These are phyloP conservation scores for Adansonia digitata DNA, from an alignment of 345 rosid genomes.

Conservation along the genomic window DNA sequence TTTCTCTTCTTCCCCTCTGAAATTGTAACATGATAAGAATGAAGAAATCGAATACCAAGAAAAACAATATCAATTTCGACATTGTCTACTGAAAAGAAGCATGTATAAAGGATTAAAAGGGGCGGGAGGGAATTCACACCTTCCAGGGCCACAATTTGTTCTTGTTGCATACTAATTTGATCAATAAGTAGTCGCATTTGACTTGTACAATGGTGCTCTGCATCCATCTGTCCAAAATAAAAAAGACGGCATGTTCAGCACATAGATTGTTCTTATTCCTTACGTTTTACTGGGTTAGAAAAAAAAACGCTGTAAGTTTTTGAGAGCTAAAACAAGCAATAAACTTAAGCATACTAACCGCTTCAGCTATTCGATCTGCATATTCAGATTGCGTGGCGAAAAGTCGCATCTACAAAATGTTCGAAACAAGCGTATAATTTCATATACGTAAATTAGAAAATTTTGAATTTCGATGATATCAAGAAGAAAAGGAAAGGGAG, in stretches of 20 bases:
- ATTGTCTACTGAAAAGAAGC: background rate
- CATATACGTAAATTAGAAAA: background rate
- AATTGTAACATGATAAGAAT: constrained; percentile 15
- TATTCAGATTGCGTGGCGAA: constrained; percentile 76
- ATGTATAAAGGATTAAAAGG: background rate
- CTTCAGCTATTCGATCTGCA: constrained; percentile 71
- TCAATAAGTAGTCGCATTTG: constrained; percentile 72
- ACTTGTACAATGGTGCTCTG: constrained; percentile 72
- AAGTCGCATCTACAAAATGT: constrained; percentile 53
- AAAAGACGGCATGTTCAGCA: background rate
- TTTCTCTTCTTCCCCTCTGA: constrained; percentile 60
- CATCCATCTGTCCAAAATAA: constrained; percentile 49
- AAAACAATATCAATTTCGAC: background rate
- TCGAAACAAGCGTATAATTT: background rate
- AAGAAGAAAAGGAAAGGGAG: background rate
- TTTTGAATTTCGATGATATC: background rate
- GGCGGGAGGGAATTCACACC: constrained; percentile 33
- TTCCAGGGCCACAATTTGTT: constrained; percentile 65
- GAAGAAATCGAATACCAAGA: constrained; percentile 6
- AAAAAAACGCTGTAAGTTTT: background rate
- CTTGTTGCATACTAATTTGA: constrained; percentile 74
- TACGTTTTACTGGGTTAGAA: background rate
- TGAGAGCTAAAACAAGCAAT: background rate
- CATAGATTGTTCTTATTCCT: background rate
- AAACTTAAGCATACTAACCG: constrained; percentile 36